Evolutionary conservation across 2,329 filamentous ascomycete genomes (phyloP).

Genomic region (Cladorrhinum sp.): DNA sequence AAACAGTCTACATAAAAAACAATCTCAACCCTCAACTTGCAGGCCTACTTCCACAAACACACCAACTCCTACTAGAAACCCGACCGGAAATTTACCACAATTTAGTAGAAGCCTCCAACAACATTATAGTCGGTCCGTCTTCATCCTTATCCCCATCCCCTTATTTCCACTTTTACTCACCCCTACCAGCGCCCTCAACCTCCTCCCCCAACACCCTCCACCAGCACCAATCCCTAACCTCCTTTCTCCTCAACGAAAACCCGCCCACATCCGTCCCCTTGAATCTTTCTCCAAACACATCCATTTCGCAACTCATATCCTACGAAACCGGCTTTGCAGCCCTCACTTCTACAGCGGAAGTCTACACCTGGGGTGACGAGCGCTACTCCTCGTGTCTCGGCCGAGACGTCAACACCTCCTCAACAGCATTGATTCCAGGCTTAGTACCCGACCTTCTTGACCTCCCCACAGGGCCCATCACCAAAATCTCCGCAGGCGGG

Average conservation of each 20-base stretch:
- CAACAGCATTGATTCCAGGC: slow-evolving; percentile 42
- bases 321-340: slow-evolving; percentile 51
- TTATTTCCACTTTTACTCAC: not conserved
- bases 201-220: slow-evolving; percentile 27
- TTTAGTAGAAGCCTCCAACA: slow-evolving; percentile 31
- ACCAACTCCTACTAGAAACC: slow-evolving; percentile 12
- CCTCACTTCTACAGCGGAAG: slow-evolving; percentile 42
- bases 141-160: not conserved
- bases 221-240: slow-evolving; percentile 26
- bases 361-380: slow-evolving; percentile 56
- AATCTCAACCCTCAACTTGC: slow-evolving; percentile 10
- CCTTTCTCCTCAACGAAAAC: not conserved
- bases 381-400: slow-evolving; percentile 58
- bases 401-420: slow-evolving; percentile 38
- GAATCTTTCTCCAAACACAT: slow-evolving; percentile 10
- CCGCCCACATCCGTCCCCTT: slow-evolving; percentile 13
- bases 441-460: slow-evolving; percentile 48
- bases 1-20: slow-evolving; percentile 2
- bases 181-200: slow-evolving; percentile 10
- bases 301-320: slow-evolving; percentile 41
- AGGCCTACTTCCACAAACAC: slow-evolving; percentile 21
- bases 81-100: slow-evolving; percentile 4
- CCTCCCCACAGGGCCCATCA: slow-evolving; percentile 50
- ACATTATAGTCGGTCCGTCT: slow-evolving; percentile 31
- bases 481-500: slow-evolving; percentile 54